phyloP scores from a whole-genome alignment of 805 yeast species.

The Yamadazyma ubonensis region DNA sequence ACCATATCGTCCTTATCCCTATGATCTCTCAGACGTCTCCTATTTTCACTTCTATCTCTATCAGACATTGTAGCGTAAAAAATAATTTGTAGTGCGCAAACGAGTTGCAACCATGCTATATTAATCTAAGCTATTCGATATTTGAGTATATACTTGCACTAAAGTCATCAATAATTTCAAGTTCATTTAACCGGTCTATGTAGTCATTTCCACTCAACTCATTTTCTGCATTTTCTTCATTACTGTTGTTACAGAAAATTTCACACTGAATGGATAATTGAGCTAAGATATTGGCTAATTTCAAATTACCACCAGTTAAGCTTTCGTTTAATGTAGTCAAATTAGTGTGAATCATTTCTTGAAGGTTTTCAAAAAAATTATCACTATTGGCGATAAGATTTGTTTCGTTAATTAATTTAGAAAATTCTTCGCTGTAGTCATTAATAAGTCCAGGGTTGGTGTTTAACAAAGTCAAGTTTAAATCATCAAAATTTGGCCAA shows the following conservation, averaged over 20 bases:
- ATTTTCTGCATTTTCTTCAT: conserved; percentile 8
- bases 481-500: conserved; percentile 40
- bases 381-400: conserved; percentile 38
- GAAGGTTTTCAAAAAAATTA: conserved; percentile 29
- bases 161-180: conserved; percentile 73
- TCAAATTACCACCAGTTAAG: conserved; percentile 24
- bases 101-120: conserved; percentile 1
- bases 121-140: conserved; percentile 45
- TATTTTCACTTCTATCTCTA: background rate
- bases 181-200: conserved; percentile 35
- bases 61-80: too few species aligned
- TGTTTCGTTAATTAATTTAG: conserved; percentile 47
- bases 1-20: too few species aligned
- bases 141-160: conserved; percentile 90
- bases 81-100: conserved; percentile 1
- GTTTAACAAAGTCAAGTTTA: conserved; percentile 48
- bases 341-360: conserved; percentile 32
- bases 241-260: conserved; percentile 43
- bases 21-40: conserved; percentile 3
- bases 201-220: conserved; percentile 37
- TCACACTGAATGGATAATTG: conserved; percentile 65
- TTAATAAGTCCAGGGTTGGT: conserved; percentile 44
- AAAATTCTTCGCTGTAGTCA: conserved; percentile 35
- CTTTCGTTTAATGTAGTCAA: conserved; percentile 36
- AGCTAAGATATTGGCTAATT: conserved; percentile 69